Evolutionary conservation across 306 rosid genomes (phyloP), one percentile per base, ranked within the genome.

Genomic region (Prosopis cineraria): DNA sequence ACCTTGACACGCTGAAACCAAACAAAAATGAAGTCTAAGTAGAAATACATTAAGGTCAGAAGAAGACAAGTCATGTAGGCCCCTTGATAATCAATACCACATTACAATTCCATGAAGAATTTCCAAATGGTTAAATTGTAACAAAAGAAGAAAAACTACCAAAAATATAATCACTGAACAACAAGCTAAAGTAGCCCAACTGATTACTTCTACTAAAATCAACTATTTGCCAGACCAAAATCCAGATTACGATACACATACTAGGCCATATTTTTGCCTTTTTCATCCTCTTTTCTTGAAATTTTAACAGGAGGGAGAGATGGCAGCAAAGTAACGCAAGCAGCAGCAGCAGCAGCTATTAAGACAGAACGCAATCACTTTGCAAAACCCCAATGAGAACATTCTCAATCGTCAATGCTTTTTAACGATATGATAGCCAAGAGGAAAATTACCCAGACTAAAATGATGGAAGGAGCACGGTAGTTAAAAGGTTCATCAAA

Each of bases 1-100:
- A 94, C 93, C 87, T 94, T 94, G 72, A 94, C 98, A 45, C 98
- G 97, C 98, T 94, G 98, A 77, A 83, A 81, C 76, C 64, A 66
- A 84, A 39, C 17, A 78, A 78, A 67, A 74, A 55, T 53, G 39
- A 66, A 64, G 24, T 64, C 47, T 31, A 39, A 66, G 48, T 39
- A 37, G 19, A 37, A 43, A 33, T 8, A 65, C 36, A 37, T 65
- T 36, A 65, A 65, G 30, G 45, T 11, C 70, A 56, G 7, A 52
- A 30, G 70, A 56, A 12, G 29, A 68, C 11, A 70, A 69, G 62
- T 75, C 53, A 33, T n/a, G 52, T 20, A 4, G 1, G 41, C 45
- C 45, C 72, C 25, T 55, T 48, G 41, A 68, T 50, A 45, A 73
- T 67, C 53, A 72, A 66, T 71, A 72, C 39, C 17, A 37, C 68